phyloP scores from a whole-genome alignment of 371 early-diverging fungal genomes.

The Blakeslea trispora region DNA sequence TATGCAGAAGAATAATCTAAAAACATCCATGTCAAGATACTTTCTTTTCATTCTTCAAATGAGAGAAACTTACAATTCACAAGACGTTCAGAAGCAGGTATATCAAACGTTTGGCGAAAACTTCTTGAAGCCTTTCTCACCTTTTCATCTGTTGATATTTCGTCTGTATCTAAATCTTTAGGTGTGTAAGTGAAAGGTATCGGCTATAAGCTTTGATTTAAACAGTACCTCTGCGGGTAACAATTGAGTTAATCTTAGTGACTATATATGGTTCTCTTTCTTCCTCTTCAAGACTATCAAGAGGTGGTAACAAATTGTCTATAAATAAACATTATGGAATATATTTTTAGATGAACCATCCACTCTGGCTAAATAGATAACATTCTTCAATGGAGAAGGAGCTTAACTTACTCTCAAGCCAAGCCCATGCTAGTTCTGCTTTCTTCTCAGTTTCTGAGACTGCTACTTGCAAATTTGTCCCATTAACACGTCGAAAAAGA shows the following conservation, averaged over 20 bases:
- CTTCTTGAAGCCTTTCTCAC: constrained; percentile 87
- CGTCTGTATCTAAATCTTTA: constrained; percentile 72
- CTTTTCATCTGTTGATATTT: constrained; percentile 80
- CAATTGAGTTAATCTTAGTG: constrained; percentile 88
- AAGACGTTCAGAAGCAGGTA: constrained; percentile 81
- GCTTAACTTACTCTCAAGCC: constrained; percentile 73
- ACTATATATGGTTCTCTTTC: constrained; percentile 86
- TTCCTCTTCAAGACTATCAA: constrained; percentile 70
- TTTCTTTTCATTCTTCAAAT: not conserved
- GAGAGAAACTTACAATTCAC: constrained; percentile 72
- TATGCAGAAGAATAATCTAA: constrained; percentile 92
- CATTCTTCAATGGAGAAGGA: not conserved
- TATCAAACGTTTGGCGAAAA: constrained; percentile 88
- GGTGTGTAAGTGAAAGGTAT: no score
- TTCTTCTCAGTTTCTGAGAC: constrained; percentile 80
- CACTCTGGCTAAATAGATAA: no score
- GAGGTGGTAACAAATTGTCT: constrained; percentile 72
- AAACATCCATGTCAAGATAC: not conserved
- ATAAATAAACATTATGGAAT: not conserved
- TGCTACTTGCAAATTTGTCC: constrained; percentile 62
- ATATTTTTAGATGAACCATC: no score
- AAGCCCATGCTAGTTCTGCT: constrained; percentile 86
- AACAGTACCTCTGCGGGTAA: constrained; percentile 72
- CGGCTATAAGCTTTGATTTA: no score
- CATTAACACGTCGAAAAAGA: constrained; percentile 64